Evolutionary conservation across 495 filamentous ascomycete species (phyloP).

Genomic region (Cudoniella acicularis): DNA sequence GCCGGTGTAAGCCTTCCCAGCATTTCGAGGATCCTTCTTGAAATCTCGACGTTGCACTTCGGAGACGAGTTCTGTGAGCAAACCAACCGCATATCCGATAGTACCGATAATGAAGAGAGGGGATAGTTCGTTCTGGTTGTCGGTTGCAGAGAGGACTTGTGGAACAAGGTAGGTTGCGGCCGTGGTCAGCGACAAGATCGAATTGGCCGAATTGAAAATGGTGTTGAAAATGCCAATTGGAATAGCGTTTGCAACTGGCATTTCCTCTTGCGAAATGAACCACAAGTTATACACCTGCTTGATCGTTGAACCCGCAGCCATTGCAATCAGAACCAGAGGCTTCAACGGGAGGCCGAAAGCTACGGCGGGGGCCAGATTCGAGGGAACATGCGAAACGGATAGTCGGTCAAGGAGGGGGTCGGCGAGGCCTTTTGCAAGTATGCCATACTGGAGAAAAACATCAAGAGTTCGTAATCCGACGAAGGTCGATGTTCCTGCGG

Average conservation of each 20-base stretch:
- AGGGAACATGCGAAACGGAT: constrained; percentile 28
- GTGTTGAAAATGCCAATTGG: constrained; percentile 42
- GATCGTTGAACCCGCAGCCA: constrained; percentile 43
- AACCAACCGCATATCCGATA: constrained; percentile 41
- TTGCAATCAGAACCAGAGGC: constrained; percentile 39
- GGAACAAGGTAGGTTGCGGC: constrained; percentile 32
- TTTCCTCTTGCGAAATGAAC: constrained; percentile 38
- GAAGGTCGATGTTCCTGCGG: constrained; percentile 50
- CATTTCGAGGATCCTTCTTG: constrained; percentile 48
- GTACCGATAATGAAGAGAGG: constrained; percentile 37
- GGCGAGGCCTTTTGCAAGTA: constrained; percentile 38
- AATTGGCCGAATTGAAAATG: constrained; percentile 41
- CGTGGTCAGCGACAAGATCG: constrained; percentile 39
- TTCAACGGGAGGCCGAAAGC: constrained; percentile 36
- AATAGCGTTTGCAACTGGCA: constrained; percentile 33
- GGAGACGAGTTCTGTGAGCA: constrained; percentile 42
- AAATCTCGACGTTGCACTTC: constrained; percentile 52
- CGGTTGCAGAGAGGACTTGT: not conserved
- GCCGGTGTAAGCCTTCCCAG: constrained; percentile 48
- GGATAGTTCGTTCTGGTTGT: not conserved
- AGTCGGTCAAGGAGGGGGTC: constrained; percentile 27
- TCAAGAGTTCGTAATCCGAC: constrained; percentile 54
- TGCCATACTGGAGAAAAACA: constrained; percentile 51
- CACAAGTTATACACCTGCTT: constrained; percentile 50
- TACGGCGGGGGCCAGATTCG: constrained; percentile 28